Evolutionary conservation across 352 stramenopile genomes (phyloP).

Genomic region (Pythium pyrilobum): DNA sequence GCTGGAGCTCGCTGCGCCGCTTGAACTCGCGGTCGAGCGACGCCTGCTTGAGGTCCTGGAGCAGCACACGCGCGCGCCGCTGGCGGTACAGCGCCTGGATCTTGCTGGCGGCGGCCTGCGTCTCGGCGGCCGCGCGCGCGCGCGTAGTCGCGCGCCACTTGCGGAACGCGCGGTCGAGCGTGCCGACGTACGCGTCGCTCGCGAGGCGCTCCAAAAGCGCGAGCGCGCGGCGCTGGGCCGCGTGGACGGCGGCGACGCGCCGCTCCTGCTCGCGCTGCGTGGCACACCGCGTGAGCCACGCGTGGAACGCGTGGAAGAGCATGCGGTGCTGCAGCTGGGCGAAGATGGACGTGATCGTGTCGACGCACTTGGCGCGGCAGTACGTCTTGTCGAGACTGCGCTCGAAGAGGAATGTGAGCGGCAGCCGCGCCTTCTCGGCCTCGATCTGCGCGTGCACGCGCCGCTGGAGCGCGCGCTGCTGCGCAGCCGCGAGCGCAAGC

Average conservation of each 20-base stretch:
- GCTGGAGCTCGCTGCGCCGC: slow-evolving; percentile 32
- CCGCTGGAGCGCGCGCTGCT: slow-evolving; percentile 24
- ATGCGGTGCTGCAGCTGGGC: slow-evolving; percentile 59
- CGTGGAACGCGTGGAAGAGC: slow-evolving; percentile 37
- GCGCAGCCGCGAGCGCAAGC: not conserved
- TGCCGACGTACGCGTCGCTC: slow-evolving; percentile 49
- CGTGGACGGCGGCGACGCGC: slow-evolving; percentile 22
- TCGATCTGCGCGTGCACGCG: slow-evolving; percentile 38
- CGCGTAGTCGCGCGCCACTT: slow-evolving; percentile 22
- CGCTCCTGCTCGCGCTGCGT: slow-evolving; percentile 15
- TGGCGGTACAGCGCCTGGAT: slow-evolving; percentile 44
- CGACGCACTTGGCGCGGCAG: slow-evolving; percentile 46
- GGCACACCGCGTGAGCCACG: slow-evolving; percentile 29
- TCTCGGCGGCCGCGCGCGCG: slow-evolving; percentile 18
- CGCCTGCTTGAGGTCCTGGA: slow-evolving; percentile 32
- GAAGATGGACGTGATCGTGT: slow-evolving; percentile 58
- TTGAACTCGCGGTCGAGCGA: slow-evolving; percentile 36
- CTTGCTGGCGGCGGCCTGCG: slow-evolving; percentile 23
- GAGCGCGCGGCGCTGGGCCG: slow-evolving; percentile 32
- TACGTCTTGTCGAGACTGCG: slow-evolving; percentile 55
- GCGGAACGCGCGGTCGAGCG: slow-evolving; percentile 28
- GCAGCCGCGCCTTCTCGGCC: slow-evolving; percentile 46
- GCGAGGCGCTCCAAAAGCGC: slow-evolving; percentile 50
- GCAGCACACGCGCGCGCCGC: slow-evolving; percentile 28
- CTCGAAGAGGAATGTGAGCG: slow-evolving; percentile 72